phyloP scores from a whole-genome alignment of 305 asterid genomes.

The Salvia sclarea region DNA sequence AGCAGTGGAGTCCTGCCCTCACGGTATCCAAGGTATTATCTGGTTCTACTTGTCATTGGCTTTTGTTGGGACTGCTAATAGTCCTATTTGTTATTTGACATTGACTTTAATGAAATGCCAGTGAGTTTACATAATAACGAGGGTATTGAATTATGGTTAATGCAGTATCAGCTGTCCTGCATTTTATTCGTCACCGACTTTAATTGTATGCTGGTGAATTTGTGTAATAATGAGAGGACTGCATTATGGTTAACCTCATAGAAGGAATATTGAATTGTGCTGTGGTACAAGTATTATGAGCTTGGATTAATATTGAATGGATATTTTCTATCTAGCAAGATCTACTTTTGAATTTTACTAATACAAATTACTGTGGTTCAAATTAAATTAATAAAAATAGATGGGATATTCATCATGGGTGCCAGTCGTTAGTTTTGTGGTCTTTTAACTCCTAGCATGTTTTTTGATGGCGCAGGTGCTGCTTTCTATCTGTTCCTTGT shows the following conservation, averaged over 20 bases:
- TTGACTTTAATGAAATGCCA: background rate
- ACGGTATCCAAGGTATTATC: slow-evolving; percentile 66
- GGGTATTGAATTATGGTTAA: background rate
- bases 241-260: background rate
- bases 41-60: background rate
- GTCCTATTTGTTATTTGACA: background rate
- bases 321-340: background rate
- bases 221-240: background rate
- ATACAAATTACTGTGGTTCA: background rate
- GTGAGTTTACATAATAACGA: background rate
- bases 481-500: slow-evolving; percentile 56
- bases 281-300: background rate
- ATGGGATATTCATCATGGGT: background rate
- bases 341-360: background rate
- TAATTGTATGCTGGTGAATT: background rate
- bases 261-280: background rate
- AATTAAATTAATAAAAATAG: background rate
- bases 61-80: background rate
- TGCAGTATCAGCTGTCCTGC: background rate
- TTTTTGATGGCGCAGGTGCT: slow-evolving; percentile 41
- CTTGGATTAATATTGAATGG: background rate
- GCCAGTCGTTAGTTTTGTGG: background rate
- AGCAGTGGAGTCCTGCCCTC: slow-evolving; percentile 89
- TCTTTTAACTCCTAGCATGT: background rate
- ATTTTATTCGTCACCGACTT: background rate